These are phyloP conservation scores for Agaricus sinodeliciosus DNA, from an alignment of 768 basidiomycete species.

Conservation along the genomic window DNA sequence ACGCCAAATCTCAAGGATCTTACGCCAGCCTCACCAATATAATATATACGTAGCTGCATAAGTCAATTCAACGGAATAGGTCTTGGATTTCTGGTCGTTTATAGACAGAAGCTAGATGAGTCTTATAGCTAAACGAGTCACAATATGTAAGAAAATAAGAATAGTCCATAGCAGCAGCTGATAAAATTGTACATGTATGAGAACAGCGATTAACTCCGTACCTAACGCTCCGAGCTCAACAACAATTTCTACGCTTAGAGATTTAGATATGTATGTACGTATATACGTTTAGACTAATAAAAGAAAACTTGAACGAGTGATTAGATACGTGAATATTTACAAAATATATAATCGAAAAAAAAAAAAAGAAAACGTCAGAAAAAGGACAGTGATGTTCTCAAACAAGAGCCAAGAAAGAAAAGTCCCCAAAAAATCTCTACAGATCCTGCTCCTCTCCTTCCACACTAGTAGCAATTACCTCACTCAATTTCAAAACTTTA, in stretches of 20 bases:
- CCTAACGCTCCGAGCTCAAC: not conserved
- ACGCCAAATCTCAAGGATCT: too few relatives aligned
- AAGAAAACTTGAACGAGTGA: not conserved
- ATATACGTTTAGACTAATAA: not conserved
- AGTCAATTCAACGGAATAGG: too few relatives aligned
- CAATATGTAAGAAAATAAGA: too few relatives aligned
- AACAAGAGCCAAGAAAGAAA: not conserved
- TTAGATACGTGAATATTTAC: not conserved
- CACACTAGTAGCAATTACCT: constrained; percentile 13
- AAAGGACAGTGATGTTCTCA: not conserved
- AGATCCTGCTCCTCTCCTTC: constrained; percentile 2
- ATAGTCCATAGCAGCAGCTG: too few relatives aligned
- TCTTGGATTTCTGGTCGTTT: too few relatives aligned
- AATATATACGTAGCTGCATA: too few relatives aligned
- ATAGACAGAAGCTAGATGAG: too few relatives aligned
- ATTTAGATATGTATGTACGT: not conserved
- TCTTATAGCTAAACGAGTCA: too few relatives aligned
- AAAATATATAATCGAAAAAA: not conserved
- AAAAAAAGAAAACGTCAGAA: not conserved
- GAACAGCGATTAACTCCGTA: too few relatives aligned
- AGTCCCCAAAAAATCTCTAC: not conserved
- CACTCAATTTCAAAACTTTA: constrained; percentile 1
- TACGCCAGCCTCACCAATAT: too few relatives aligned
- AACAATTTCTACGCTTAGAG: not conserved
- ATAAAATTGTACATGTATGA: too few relatives aligned